A percentile compares a stretch with the other conserved stretches of the same genome.
phyloP scores from a whole-genome alignment of 495 filamentous ascomycete species.

The Aspergillus leporis region DNA sequence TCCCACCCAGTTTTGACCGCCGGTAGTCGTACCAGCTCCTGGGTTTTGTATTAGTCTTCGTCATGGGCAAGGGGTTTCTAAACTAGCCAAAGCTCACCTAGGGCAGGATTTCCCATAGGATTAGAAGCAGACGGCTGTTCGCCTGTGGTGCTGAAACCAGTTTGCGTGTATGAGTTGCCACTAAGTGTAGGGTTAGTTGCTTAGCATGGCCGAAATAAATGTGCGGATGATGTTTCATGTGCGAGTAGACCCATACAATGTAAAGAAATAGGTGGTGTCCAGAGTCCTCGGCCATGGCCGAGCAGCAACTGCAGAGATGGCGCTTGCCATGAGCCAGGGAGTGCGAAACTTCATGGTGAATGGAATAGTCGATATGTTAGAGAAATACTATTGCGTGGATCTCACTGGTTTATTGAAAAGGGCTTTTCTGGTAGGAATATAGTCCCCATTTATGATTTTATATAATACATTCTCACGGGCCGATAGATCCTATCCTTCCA shows the following conservation, averaged over 20 bases:
- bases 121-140: conserved; percentile 61
- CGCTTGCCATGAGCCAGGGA: conserved; percentile 17
- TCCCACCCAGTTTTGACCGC: conserved; percentile 56
- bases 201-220: not conserved
- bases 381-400: not conserved
- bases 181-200: conserved; percentile 10
- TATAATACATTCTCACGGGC: too few relatives aligned
- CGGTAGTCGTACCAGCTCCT: conserved; percentile 52
- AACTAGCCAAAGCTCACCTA: conserved; percentile 23
- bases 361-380: not conserved
- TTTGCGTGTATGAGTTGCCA: conserved; percentile 63
- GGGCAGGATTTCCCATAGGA: conserved; percentile 72
- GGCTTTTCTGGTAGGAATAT: not conserved
- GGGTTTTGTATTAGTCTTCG: conserved; percentile 3
- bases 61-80: not conserved
- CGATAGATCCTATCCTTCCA: not conserved
- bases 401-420: not conserved
- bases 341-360: conserved; percentile 19
- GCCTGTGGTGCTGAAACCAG: conserved; percentile 63
- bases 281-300: conserved; percentile 17
- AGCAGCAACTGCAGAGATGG: conserved; percentile 22
- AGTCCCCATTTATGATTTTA: too few relatives aligned
- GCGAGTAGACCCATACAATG: conserved; percentile 28
- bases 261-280: conserved; percentile 34
- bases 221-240: too few relatives aligned